Conservation (phyloP, 805 yeast species). For the Yarrowia sp. region DNA sequence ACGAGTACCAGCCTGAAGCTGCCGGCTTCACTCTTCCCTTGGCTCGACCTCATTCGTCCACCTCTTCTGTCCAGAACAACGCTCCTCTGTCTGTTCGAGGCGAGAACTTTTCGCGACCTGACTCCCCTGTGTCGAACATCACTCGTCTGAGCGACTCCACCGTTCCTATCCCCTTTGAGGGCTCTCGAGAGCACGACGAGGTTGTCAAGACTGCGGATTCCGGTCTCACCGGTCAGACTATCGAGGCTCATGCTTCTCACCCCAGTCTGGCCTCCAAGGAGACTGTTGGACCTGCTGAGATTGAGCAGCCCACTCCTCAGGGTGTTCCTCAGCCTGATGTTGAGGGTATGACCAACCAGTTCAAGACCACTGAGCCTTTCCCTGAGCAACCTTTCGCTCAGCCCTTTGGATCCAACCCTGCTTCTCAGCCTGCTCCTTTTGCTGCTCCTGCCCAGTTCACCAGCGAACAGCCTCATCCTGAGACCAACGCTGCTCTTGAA, state of each 20-base stretch:
- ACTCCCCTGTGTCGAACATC: conserved; percentile 39
- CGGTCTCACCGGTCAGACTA: neutral
- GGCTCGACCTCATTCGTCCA: conserved; percentile 70
- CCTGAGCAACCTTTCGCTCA: neutral
- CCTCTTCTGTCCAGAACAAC: conserved; percentile 89
- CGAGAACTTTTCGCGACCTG: conserved; percentile 46
- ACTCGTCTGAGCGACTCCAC: conserved; percentile 24
- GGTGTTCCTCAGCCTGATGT: conserved; percentile 2
- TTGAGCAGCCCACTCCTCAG: neutral
- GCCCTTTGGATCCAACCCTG: conserved; percentile 38
- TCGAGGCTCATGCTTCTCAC: neutral
- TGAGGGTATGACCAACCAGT: neutral
- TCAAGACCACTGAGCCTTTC: conserved; percentile 11
- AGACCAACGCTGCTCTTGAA: conserved; percentile 29
- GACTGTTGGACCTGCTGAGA: conserved; percentile 4
- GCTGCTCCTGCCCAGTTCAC: conserved; percentile 27
- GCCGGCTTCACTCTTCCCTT: conserved; percentile 46
- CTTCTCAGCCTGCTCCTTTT: conserved; percentile 35
- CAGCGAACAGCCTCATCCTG: conserved; percentile 20
- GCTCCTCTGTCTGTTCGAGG: conserved; percentile 89
- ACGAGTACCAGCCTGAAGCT: conserved; percentile 28
- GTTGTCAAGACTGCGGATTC: conserved; percentile 3
- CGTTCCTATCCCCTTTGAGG: conserved; percentile 24
- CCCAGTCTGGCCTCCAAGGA: conserved; percentile 8
- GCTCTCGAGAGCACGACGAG: conserved; percentile 17